Base-by-base conservation (phyloP, 2,329 filamentous ascomycete genomes). In the Paecilomyces formosus region DNA sequence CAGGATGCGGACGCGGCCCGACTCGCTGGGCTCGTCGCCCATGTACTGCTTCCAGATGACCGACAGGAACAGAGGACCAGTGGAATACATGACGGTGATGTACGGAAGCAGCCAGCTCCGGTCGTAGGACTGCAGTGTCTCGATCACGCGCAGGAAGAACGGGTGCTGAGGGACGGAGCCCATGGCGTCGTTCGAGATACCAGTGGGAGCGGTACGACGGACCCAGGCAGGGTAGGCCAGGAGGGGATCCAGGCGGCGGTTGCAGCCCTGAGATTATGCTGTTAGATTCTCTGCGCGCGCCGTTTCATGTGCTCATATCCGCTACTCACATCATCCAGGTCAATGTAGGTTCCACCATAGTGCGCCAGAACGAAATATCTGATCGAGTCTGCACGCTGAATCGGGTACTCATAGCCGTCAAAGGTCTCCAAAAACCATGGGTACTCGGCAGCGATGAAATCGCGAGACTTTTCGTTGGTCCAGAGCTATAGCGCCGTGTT, bases 151-250 rank as follows among this genome's bases (percentile, higher is more conserved):
- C 55, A 86, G 78, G 78, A 91, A 91, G 77, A 90, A 90, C 0
- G 88, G 88, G 66, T 92, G 89, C 60, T 85, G 81, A 0, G 87
- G 85, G 0, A 89, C 81, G 15, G 88, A 77, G 54, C 88, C 88
- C 88, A 92, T 91, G 49, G 86, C 87, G 67, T 92, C 89, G 76
- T 92, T 92, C 64, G 86, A 89, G 65, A 92, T 89, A 62, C 89
- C 89, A 1, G 89, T 92, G 1, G 89, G 89, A 2, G 82, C 77
- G 0, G 89, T 92, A 63, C 85, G 84, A 63, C 87, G 85, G 13
- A 89, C 79, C 82, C 86, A 90, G 50, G 87, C 85, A 18, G 85
- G 84, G 72, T 89, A 90, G 55, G 80, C 79, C 58, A 88, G 83
- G 13, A 89, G 80, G 56, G 86, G 86, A 66, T 89, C 87, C 54